Base-by-base conservation (phyloP, 805 yeast species). In the Kluyveromyces starmeri region DNA sequence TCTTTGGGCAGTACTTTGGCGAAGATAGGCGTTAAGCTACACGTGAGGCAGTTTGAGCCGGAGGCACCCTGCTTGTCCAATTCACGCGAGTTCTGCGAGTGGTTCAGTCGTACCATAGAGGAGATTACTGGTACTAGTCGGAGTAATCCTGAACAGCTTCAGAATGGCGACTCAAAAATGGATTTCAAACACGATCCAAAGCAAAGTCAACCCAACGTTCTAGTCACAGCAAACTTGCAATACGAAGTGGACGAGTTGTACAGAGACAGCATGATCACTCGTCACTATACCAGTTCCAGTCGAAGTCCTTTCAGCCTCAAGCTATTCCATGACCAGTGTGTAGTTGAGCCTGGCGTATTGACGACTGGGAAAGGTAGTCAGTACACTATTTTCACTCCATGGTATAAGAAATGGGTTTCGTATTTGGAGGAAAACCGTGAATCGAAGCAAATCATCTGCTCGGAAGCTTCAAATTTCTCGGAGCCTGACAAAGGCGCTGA, bases 371-470 rank as follows among this genome's bases (percentile, higher is more conserved):
- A 62, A 41, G 70, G 69, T 1, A 58, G 66, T 1, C 67, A 59
- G 31, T 69, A 64, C 35, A 61, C 70, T 2, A 67, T 67, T 8
- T 69, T 68, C 40, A 58, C 71, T 4, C 73, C 73, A 0, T 69
- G 72, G 71, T 66, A 56, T 41, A 64, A 55, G 36, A 58, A 63
- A 20, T 69, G 73, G 73, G 45, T 48, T 6, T 45, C 48, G 11
- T 44, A 51, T 31, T 42, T 65, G 8, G 44, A 58, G 24, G 41
- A 42, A 5, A 24, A 45, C 16, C 39, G 40, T 7, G 19, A 23
- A 14, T 12, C 11, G 11, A 10, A 23, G n/a, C n/a, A 6, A 7
- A 23, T 14, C 7, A 23, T 23, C n/a, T 23, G 26, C 26, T n/a
- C 5, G 11, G 26, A 23, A 10, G 26, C 26, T 7, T 23, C 26